Base-by-base conservation (phyloP, 1,139 yeast species). In the Geotrichum macrosporum region DNA sequence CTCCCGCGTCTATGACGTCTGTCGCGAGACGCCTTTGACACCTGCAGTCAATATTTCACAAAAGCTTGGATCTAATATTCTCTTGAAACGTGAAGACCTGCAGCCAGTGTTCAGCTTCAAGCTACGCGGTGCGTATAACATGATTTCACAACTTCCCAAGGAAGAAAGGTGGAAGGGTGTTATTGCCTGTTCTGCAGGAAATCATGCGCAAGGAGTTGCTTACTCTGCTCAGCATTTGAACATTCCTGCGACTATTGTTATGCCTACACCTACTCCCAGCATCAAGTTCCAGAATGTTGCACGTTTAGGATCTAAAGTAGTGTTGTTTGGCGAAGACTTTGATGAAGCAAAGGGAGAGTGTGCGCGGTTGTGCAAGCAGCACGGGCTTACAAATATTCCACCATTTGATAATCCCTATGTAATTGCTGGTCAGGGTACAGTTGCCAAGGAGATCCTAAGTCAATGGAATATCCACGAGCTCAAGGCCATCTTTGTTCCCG, bases 121-220 rank as follows among this genome's bases (percentile, higher is more conserved):
- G 69, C 74, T 92, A 53, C 81, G 99, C 64, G 99, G 99, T 50
- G 99, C 98, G 20, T 87, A 89, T 67, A 92, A 92, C 65, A 88
- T 87, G 95, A 84, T 92, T 60, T 94, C 97, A 33, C 85, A 89
- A 59, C 69, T 92, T 49, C 80, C 85, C 41, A 73, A 78, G 22
- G 76, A 78, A 38, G 75, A 80, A 35, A 81, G 84, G 45, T 68
- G 84, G 56, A 78, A 83, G 52, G 99, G 99, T 55, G 96, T 92
- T 46, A 84, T 94, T 64, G 96, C 98, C 0, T 92, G 97, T 60
- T 87, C 96, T 18, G 99, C 98, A 1, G 99, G 99, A 33, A 92
- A 92, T 65, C 99, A 92, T 60, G 99, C 99, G 2, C 99, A 94
- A 65, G 99, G 99, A 53, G 97, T 94, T 6, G 98, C 98, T 0